These are phyloP conservation scores for Phanerochaete sordida DNA, from an alignment of 768 basidiomycete species.

Conservation along the genomic window DNA sequence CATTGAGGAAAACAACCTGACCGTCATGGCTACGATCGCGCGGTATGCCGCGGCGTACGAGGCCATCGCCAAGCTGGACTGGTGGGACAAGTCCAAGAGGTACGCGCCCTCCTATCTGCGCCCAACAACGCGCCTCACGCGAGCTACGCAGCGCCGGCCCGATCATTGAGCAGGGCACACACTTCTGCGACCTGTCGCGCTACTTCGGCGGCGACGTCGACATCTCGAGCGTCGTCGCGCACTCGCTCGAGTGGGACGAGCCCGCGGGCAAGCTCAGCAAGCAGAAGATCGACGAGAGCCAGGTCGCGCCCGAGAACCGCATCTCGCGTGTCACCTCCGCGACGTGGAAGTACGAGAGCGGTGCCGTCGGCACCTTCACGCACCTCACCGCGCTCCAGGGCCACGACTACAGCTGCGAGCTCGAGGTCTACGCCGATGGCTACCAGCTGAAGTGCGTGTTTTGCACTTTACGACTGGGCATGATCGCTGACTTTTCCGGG, in stretches of 20 bases:
- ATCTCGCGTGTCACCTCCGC: conserved; percentile 93
- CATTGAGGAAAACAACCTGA: conserved; percentile 89
- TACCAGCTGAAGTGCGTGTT: conserved; percentile 73
- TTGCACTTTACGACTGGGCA: background rate
- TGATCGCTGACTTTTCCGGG: background rate
- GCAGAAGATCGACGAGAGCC: conserved; percentile 78
- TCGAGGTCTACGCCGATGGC: conserved; percentile 93
- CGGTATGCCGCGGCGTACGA: conserved; percentile 91
- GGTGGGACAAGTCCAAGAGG: conserved; percentile 95
- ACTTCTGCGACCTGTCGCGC: conserved; percentile 95
- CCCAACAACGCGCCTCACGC: background rate
- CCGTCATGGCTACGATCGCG: conserved; percentile 94
- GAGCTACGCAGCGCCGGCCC: conserved; percentile 59
- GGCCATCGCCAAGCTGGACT: conserved; percentile 74
- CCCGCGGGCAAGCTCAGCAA: conserved; percentile 81
- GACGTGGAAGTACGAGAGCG: conserved; percentile 94
- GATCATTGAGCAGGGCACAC: conserved; percentile 89
- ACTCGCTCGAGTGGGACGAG: conserved; percentile 92
- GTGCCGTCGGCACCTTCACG: conserved; percentile 89
- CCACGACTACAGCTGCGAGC: conserved; percentile 88
- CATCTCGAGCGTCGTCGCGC: conserved; percentile 72
- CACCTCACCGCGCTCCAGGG: conserved; percentile 93
- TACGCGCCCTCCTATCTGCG: conserved; percentile 15
- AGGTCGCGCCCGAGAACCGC: conserved; percentile 82
- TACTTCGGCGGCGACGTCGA: conserved; percentile 98